phyloP scores from a whole-genome alignment of 306 rosid species.

The Luffa aegyptiaca region DNA sequence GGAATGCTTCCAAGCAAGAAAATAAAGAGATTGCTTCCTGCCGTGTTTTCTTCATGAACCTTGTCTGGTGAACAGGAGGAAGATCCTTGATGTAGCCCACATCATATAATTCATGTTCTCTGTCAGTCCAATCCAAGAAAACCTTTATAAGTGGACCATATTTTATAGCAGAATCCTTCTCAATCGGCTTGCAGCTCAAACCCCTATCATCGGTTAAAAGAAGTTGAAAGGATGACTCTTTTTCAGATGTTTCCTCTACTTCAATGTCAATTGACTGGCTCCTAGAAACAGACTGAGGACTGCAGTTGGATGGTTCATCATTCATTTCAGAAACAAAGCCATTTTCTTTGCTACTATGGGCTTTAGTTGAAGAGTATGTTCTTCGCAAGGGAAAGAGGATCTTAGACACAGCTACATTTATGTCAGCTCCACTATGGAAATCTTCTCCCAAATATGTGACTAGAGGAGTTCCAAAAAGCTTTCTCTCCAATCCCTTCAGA shows the following conservation, averaged over 20 bases:
- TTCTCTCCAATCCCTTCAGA: constrained; percentile 52
- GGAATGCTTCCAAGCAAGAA: constrained; percentile 94
- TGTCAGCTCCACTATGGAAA: constrained; percentile 43
- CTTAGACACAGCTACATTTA: constrained; percentile 43
- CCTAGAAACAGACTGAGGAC: constrained; percentile 20
- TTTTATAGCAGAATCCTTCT: constrained; percentile 41
- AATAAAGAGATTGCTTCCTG: constrained; percentile 93
- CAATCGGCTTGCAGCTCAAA: constrained; percentile 48
- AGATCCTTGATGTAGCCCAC: constrained; percentile 73
- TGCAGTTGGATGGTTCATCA: constrained; percentile 42
- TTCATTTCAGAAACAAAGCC: constrained; percentile 42
- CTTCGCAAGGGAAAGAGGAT: constrained; percentile 64
- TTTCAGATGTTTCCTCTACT: constrained; percentile 38
- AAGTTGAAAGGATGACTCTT: constrained; percentile 55
- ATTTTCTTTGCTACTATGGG: constrained; percentile 57
- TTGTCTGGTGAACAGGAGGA: constrained; percentile 81
- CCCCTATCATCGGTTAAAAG: constrained; percentile 39
- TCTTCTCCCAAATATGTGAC: constrained; percentile 63
- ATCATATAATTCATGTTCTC: constrained; percentile 62
- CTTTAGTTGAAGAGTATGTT: constrained; percentile 32
- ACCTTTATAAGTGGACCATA: constrained; percentile 41
- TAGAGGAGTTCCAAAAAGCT: constrained; percentile 79
- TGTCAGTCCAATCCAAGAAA: constrained; percentile 69
- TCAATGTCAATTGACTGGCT: constrained; percentile 23
- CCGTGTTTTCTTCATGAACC: constrained; percentile 69